phyloP scores from a whole-genome alignment of 495 filamentous ascomycete genomes.

The Tuber umbilicatum region DNA sequence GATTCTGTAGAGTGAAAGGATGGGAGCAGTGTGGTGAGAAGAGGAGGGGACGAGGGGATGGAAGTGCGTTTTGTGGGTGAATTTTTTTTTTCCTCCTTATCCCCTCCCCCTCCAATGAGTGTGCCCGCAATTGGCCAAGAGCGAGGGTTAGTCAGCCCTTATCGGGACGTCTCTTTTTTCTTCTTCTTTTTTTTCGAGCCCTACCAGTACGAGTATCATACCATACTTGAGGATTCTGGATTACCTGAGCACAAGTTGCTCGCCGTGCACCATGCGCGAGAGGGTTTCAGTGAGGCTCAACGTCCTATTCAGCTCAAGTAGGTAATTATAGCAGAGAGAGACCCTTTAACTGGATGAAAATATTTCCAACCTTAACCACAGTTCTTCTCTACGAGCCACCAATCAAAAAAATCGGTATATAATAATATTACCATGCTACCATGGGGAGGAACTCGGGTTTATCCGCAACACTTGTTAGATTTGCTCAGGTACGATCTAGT shows the following conservation, averaged over 20 bases:
- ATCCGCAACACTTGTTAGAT: too few relatives aligned
- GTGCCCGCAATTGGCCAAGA: slow-evolving; percentile 33
- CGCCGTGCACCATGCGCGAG: not conserved
- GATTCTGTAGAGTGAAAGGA: slow-evolving; percentile 22
- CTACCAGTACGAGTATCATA: not conserved
- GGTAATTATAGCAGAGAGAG: slow-evolving; percentile 13
- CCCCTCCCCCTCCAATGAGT: slow-evolving; percentile 29
- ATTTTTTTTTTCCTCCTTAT: slow-evolving; percentile 31
- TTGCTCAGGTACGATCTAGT: too few relatives aligned
- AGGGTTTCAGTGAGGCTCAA: not conserved
- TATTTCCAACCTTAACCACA: not conserved
- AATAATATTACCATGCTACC: too few relatives aligned
- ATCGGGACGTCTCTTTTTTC: not conserved
- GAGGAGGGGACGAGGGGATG: slow-evolving; percentile 31
- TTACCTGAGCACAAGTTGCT: not conserved
- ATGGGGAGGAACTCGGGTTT: too few relatives aligned
- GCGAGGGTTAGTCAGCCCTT: slow-evolving; percentile 14
- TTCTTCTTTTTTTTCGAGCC: not conserved
- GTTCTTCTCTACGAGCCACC: not conserved
- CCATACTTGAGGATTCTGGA: too few relatives aligned
- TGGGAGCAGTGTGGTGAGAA: slow-evolving; percentile 18
- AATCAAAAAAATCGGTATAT: not conserved
- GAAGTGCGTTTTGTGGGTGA: slow-evolving; percentile 37
- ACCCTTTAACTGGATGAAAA: not conserved
- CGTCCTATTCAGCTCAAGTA: not conserved